Evolutionary conservation across 2,329 filamentous ascomycete genomes (phyloP).

Genomic region (Colletotrichum salicis): DNA sequence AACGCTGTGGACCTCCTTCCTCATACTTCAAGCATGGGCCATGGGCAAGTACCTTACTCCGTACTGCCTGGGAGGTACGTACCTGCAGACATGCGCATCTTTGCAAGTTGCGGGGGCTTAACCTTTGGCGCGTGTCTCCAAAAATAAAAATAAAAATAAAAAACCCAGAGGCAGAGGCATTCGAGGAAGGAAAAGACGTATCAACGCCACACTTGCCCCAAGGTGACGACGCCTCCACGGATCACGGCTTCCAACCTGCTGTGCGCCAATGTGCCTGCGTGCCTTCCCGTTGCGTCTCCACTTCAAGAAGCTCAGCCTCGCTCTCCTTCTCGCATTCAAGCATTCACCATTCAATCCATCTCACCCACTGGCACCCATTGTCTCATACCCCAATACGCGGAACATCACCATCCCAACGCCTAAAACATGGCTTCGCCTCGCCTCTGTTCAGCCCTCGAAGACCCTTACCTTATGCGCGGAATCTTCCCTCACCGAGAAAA

Average conservation of each 20-base stretch:
- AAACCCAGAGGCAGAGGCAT: not conserved
- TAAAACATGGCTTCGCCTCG: not conserved
- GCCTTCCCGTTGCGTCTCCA: conserved; percentile 5
- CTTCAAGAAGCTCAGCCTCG: conserved; percentile 29
- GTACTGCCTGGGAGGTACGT: not conserved
- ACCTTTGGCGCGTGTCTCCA: conserved; percentile 18
- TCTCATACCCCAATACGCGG: not conserved
- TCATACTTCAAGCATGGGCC: not conserved
- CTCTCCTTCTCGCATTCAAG: not conserved
- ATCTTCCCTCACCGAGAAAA: not conserved
- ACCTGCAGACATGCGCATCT: not conserved
- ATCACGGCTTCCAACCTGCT: not conserved
- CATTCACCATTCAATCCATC: not conserved
- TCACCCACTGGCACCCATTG: not conserved
- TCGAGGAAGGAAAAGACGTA: not conserved
- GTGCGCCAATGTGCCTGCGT: not conserved
- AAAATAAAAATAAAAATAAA: conserved; percentile 26
- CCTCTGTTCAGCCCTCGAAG: not conserved
- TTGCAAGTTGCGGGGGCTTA: conserved; percentile 17
- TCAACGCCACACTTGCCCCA: conserved; percentile 27
- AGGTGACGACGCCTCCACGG: conserved; percentile 29
- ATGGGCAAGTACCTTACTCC: no score
- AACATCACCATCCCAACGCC: not conserved
- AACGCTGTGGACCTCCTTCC: not conserved
- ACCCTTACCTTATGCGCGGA: not conserved